These are phyloP conservation scores for Penicillium pancosmium DNA, from an alignment of 495 filamentous ascomycete genomes.

Conservation along the genomic window DNA sequence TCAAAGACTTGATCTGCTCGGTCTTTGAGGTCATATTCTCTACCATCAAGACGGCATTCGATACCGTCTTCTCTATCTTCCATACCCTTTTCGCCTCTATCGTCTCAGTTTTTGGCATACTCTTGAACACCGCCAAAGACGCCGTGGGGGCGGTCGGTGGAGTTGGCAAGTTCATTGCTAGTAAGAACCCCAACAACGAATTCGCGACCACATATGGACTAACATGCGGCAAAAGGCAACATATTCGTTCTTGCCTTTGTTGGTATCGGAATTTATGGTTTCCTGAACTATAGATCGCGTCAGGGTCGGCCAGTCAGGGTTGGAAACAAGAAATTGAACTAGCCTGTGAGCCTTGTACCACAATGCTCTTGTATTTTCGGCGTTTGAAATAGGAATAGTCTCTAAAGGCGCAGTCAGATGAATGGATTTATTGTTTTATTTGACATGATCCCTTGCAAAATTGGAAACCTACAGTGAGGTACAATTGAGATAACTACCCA, in stretches of 20 bases:
- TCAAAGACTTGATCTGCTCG: conserved; percentile 6
- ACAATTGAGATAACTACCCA: neutral
- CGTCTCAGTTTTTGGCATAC: neutral
- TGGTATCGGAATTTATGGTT: conserved; percentile 6
- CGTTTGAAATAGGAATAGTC: neutral
- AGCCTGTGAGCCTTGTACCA: neutral
- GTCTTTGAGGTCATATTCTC: conserved; percentile 10
- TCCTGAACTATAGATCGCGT: conserved; percentile 1
- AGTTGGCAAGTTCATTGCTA: conserved; percentile 11
- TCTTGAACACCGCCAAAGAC: neutral
- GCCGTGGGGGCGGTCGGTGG: conserved; percentile 1
- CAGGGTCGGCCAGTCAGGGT: conserved; percentile 5
- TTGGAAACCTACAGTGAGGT: neutral
- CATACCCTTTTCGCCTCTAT: neutral
- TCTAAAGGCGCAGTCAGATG: neutral
- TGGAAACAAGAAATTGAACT: conserved; percentile 9
- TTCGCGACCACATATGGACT: neutral
- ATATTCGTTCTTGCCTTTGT: conserved; percentile 7
- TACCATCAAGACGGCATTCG: conserved; percentile 2
- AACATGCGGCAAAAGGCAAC: conserved; percentile 4
- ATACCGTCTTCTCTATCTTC: conserved; percentile 2
- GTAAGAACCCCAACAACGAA: neutral
- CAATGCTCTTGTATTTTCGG: neutral
- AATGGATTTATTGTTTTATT: neutral
- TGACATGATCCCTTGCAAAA: neutral